Evolutionary conservation across 129 eudicot genomes (phyloP).

Genomic region (Silybum marianum): DNA sequence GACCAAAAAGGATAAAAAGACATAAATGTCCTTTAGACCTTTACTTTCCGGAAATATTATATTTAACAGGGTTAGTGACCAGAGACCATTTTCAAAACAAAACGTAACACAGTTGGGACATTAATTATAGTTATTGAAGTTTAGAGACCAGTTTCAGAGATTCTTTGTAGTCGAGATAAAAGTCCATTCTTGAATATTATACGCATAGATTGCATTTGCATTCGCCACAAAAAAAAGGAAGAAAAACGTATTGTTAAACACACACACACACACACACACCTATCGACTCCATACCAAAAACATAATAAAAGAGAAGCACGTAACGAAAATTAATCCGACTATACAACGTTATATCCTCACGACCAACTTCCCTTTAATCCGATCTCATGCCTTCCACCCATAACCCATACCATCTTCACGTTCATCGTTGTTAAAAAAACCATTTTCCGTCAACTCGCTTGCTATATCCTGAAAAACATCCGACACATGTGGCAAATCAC

Average conservation of each 20-base stretch:
- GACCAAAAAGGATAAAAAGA: no score
- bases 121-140: no score
- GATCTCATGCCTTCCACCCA: conserved; percentile 58
- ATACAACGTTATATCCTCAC: conserved; percentile 18
- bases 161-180: not conserved
- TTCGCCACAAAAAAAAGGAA: conserved; percentile 22
- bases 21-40: no score
- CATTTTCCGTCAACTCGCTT: conserved; percentile 55
- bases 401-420: conserved; percentile 52
- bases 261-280: conserved; percentile 18
- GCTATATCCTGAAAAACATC: conserved; percentile 56
- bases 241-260: not conserved
- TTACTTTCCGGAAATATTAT: no score
- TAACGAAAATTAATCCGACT: conserved; percentile 4
- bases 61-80: no score
- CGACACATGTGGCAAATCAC: conserved; percentile 50
- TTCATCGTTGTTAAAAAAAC: conserved; percentile 50
- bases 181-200: not conserved
- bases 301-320: not conserved
- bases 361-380: conserved; percentile 11
- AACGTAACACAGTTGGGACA: no score
- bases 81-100: no score
- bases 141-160: no score
- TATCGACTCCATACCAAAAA: conserved; percentile 12
- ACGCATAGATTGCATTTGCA: conserved; percentile 19